phyloP scores from a whole-genome alignment of 352 stramenopile species.

The Phytophthora chlamydospora region DNA sequence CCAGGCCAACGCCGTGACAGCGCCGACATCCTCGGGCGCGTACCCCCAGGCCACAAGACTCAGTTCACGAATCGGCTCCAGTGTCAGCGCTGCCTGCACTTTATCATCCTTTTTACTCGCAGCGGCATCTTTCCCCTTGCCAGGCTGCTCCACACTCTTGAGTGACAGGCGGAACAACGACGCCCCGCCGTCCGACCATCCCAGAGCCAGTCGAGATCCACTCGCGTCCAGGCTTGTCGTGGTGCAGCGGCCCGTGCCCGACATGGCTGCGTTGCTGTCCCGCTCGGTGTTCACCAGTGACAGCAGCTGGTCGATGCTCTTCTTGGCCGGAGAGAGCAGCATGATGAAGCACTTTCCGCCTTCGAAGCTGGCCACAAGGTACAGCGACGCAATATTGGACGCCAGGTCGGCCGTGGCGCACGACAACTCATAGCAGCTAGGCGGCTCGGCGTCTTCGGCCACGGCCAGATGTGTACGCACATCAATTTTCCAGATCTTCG shows the following conservation, averaged over 20 bases:
- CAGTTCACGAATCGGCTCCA: constrained; percentile 69
- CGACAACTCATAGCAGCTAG: constrained; percentile 64
- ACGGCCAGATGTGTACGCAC: constrained; percentile 58
- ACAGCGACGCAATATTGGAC: constrained; percentile 40
- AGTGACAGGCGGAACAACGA: constrained; percentile 68
- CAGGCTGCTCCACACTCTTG: constrained; percentile 19
- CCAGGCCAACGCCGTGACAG: constrained; percentile 73
- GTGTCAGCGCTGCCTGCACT: constrained; percentile 29
- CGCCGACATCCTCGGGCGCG: constrained; percentile 50
- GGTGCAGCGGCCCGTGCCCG: constrained; percentile 57
- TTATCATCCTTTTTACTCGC: constrained; percentile 3
- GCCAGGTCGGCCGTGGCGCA: constrained; percentile 49
- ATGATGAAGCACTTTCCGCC: constrained; percentile 86
- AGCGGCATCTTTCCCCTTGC: background rate
- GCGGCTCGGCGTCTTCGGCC: constrained; percentile 20
- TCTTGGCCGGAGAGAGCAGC: constrained; percentile 57
- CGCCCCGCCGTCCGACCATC: constrained; percentile 74
- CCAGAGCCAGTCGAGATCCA: constrained; percentile 63
- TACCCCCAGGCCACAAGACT: constrained; percentile 76
- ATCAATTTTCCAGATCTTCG: constrained; percentile 83
- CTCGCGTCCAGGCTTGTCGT: constrained; percentile 47
- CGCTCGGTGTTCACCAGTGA: constrained; percentile 77
- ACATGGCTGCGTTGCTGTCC: constrained; percentile 21
- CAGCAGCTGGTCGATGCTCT: constrained; percentile 73
- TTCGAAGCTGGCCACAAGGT: constrained; percentile 74